phyloP scores from a whole-genome alignment of 768 basidiomycete species.

The Roridomyces roridus region DNA sequence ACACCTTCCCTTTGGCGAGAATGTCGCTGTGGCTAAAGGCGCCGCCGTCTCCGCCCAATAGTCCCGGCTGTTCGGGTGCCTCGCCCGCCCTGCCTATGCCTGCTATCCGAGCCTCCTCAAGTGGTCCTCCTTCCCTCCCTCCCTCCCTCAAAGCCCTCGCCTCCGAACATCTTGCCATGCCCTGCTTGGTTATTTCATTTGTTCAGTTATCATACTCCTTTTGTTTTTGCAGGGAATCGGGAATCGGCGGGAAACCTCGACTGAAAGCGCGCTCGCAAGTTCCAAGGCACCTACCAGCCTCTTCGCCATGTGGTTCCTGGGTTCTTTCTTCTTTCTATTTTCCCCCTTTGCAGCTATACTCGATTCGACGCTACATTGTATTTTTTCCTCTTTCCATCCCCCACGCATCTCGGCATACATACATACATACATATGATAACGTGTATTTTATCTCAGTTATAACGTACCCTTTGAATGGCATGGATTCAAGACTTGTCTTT shows the following conservation, averaged over 20 bases:
- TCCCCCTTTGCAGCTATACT: constrained; percentile 4
- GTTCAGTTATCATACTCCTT: constrained; percentile 14
- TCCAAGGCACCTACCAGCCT: constrained; percentile 17
- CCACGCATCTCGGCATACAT: constrained; percentile 16
- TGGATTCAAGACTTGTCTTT: too few species aligned
- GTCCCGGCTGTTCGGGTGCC: constrained; percentile 12
- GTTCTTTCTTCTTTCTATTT: not conserved
- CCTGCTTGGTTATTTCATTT: constrained; percentile 16
- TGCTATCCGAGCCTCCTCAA: too few species aligned
- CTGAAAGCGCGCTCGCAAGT: constrained; percentile 16
- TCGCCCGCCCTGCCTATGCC: constrained; percentile 5
- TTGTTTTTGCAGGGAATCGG: constrained; percentile 17
- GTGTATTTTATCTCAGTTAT: constrained; percentile 25
- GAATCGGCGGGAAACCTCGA: not conserved
- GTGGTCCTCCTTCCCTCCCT: not conserved
- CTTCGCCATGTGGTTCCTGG: constrained; percentile 13
- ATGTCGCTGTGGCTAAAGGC: constrained; percentile 42
- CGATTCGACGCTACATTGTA: constrained; percentile 6
- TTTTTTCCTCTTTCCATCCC: constrained; percentile 7
- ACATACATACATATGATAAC: constrained; percentile 6
- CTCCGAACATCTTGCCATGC: constrained; percentile 22
- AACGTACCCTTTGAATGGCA: constrained; percentile 15
- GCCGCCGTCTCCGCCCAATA: constrained; percentile 27
- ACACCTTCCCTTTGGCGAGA: constrained; percentile 51
- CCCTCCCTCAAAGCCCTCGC: constrained; percentile 3